Base-by-base conservation (phyloP, 1,284 basidiomycete species). In the Tilletia walkeri region DNA sequence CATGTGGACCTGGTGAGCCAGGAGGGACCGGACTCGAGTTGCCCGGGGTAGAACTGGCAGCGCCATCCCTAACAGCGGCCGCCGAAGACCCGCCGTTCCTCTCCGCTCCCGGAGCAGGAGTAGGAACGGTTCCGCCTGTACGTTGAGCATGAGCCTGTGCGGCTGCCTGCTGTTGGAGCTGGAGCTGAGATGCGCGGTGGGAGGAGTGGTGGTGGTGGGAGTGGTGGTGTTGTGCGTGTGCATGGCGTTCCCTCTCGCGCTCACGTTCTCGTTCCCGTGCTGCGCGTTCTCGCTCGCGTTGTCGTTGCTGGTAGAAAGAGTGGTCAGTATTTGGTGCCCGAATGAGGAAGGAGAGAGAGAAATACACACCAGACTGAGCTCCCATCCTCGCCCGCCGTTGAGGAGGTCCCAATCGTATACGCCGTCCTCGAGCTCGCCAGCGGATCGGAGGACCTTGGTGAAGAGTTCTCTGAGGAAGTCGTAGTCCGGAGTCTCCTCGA, bases 321-420 rank as follows among this genome's bases (percentile, higher is more conserved):
- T 2, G 2, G n/a, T 30, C 24, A 30, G 24, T 30, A 30, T 30
- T 30, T 30, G 24, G 24, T 30, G 2, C 24, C 24, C 24, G 24
- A 30, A 30, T 30, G 24, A 30, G 1, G 24, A 30, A 2, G 1
- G 24, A 30, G 2, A 30, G 24, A 30, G 24, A 30, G 24, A 30
- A 30, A 30, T 30, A 30, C 24, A 30, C 24, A 30, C 24, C 24
- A 56, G 54, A 56, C 34, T 38, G 36, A 63, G 38, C 86, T 66
- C 65, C 65, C 65, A 66, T 10, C 65, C 65, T 4, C 48, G 41
- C 3, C 65, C 65, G 48, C 67, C 54, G 38, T 68, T 68, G 54
- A 68, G 67, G 50, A 63, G 69, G 12, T 69, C 65, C 71, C 71
- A 72, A 63, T 72, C 71, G 41, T 67, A 72, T 9, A 72, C 53